Percentiles rank a stretch among this genome's conserved stretches.
Conservation (phyloP, 768 basidiomycete genomes). For the Lepiota venenata region DNA sequence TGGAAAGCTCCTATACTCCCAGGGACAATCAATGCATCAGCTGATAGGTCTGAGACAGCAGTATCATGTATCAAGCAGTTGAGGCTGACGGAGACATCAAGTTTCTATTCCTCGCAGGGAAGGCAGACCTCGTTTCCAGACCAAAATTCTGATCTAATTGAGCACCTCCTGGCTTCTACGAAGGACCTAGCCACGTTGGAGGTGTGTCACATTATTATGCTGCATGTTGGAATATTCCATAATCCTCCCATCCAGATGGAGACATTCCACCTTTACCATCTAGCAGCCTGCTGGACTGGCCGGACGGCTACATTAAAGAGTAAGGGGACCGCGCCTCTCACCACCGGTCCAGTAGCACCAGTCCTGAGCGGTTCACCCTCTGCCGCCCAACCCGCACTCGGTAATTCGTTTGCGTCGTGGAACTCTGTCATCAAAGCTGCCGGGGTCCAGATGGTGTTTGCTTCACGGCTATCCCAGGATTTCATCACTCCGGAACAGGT, state of each 20-base stretch:
- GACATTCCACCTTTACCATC: conserved; percentile 78
- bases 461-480: conserved; percentile 64
- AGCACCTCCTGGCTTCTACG: conserved; percentile 46
- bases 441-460: conserved; percentile 79
- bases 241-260: conserved; percentile 59
- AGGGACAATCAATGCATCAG: conserved; percentile 67
- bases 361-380: conserved; percentile 26
- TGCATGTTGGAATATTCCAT: conserved; percentile 2
- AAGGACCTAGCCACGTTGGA: conserved; percentile 65
- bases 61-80: conserved; percentile 1
- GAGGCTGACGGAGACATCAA: conserved; percentile 22
- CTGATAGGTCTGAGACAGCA: conserved; percentile 58
- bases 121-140: conserved; percentile 80
- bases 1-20: conserved; percentile 35
- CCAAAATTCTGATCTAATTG: conserved; percentile 62
- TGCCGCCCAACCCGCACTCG: conserved; percentile 19
- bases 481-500: conserved; percentile 76
- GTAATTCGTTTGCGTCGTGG: conserved; percentile 15
- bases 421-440: conserved; percentile 61
- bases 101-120: conserved; percentile 87
- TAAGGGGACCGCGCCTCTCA: conserved; percentile 36
- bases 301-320: conserved; percentile 20
- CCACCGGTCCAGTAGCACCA: conserved; percentile 40
- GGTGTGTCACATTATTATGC: conserved; percentile 33
- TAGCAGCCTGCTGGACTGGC: conserved; percentile 66